Conservation (phyloP, 192 early-diverging fungal genomes). For the Backusella psychrophila region DNA sequence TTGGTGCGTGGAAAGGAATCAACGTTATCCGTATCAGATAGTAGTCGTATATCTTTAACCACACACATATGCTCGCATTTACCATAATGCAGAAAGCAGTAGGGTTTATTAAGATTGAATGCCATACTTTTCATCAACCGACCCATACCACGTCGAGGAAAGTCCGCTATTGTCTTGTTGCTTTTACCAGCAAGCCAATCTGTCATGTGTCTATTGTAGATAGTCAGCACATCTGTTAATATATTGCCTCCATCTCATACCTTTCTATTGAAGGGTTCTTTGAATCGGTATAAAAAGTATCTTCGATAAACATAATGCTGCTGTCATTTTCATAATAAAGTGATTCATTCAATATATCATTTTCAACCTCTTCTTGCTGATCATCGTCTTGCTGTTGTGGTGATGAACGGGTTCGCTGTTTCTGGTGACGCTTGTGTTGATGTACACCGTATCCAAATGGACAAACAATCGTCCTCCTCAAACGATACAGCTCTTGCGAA, state of each 20-base stretch:
- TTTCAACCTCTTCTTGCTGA: background rate
- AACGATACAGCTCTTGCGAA: background rate
- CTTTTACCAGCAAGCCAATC: background rate
- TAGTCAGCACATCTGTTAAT: too few relatives aligned
- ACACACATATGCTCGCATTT: slow-evolving; percentile 12
- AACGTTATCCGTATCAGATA: background rate
- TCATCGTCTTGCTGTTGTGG: background rate
- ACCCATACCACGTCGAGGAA: background rate
- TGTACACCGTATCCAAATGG: background rate
- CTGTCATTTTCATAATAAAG: background rate
- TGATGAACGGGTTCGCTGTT: background rate
- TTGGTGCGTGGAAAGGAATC: background rate
- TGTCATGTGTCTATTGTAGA: background rate
- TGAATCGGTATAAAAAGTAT: background rate
- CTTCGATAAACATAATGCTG: background rate
- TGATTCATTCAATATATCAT: background rate
- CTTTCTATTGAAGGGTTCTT: background rate
- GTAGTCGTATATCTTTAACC: background rate
- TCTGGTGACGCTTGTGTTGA: background rate
- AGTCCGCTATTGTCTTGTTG: background rate
- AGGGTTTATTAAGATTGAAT: background rate
- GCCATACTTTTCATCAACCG: background rate
- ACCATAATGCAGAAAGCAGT: slow-evolving; percentile 9
- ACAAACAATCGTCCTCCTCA: background rate
- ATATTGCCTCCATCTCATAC: background rate